Percentiles rank a stretch among this genome's conserved stretches.
phyloP scores from a whole-genome alignment of 768 basidiomycete species.

The Trametes cingulata region DNA sequence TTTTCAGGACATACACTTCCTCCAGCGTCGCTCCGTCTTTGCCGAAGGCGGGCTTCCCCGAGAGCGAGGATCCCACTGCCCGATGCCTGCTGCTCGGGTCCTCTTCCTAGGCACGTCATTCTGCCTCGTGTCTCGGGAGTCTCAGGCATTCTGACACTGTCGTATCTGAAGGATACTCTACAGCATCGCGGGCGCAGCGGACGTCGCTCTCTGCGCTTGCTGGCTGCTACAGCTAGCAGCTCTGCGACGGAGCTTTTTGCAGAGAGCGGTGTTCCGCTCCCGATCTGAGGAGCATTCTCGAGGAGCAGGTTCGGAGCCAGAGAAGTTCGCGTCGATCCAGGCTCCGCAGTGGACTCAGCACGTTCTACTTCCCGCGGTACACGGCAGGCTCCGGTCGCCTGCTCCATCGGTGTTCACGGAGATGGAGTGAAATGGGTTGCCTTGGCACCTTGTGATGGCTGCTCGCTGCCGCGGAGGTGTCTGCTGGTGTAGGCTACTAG shows the following conservation, averaged over 20 bases:
- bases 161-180: background rate
- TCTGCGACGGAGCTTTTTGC: background rate
- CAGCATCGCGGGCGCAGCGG: background rate
- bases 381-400: background rate
- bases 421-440: slow-evolving; percentile 6
- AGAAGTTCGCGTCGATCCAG: background rate
- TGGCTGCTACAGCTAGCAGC: background rate
- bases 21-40: slow-evolving; percentile 6
- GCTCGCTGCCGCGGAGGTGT: background rate
- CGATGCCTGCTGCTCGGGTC: background rate
- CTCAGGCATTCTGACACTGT: background rate
- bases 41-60: slow-evolving; percentile 1
- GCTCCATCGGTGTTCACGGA: slow-evolving; percentile 10
- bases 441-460: slow-evolving; percentile 6
- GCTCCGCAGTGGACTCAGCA: background rate
- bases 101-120: slow-evolving; percentile 2
- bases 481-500: background rate
- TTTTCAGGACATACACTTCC: background rate
- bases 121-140: slow-evolving; percentile 3
- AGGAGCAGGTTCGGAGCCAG: background rate
- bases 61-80: slow-evolving; percentile 1
- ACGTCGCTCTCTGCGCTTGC: background rate
- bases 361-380: background rate
- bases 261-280: background rate
- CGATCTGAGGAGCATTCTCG: background rate